Percentiles rank a stretch among this genome's conserved stretches.
Evolutionary conservation across 2,329 filamentous ascomycete species (phyloP).

Genomic region (Acephala macrosclerotiorum): DNA sequence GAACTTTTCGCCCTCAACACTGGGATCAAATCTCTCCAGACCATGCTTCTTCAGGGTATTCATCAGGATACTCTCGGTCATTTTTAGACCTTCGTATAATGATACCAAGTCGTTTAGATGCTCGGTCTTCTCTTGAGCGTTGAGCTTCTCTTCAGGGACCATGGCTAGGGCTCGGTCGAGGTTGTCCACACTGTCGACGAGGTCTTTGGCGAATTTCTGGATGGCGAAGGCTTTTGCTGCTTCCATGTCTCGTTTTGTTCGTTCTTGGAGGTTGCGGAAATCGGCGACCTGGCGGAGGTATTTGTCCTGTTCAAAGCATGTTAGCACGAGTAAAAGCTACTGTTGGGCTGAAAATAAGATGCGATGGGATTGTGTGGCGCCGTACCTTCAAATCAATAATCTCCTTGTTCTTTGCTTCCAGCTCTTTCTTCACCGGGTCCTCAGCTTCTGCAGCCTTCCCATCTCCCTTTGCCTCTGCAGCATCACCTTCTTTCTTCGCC

Average conservation of each 20-base stretch:
- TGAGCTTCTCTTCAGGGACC: constrained; percentile 78
- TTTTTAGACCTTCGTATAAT: constrained; percentile 88
- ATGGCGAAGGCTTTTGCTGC: constrained; percentile 91
- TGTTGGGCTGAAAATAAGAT: constrained; percentile 13
- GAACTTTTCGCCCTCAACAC: constrained; percentile 78
- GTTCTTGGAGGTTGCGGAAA: constrained; percentile 97
- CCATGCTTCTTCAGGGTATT: constrained; percentile 92
- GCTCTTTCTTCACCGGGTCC: constrained; percentile 65
- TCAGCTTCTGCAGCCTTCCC: constrained; percentile 46
- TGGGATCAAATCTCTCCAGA: constrained; percentile 85
- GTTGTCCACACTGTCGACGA: constrained; percentile 96
- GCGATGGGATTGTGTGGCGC: constrained; percentile 17
- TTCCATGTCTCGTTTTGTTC: constrained; percentile 89
- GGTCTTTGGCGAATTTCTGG: constrained; percentile 90
- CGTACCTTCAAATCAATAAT: constrained; percentile 84
- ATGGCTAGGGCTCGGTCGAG: constrained; percentile 88
- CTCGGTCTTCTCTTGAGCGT: constrained; percentile 56
- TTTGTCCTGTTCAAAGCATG: constrained; percentile 73
- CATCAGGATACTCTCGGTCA: constrained; percentile 92
- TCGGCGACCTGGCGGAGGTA: constrained; percentile 94
- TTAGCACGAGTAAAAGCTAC: neutral
- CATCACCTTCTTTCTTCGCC: constrained; percentile 49
- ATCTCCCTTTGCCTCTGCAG: constrained; percentile 46
- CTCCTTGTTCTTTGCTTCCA: constrained; percentile 77
- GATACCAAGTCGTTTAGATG: constrained; percentile 75